Evolutionary conservation across 1,139 yeast species (phyloP), one percentile per base, ranked within the genome.

Genomic region (Tardiomyces blankii): DNA sequence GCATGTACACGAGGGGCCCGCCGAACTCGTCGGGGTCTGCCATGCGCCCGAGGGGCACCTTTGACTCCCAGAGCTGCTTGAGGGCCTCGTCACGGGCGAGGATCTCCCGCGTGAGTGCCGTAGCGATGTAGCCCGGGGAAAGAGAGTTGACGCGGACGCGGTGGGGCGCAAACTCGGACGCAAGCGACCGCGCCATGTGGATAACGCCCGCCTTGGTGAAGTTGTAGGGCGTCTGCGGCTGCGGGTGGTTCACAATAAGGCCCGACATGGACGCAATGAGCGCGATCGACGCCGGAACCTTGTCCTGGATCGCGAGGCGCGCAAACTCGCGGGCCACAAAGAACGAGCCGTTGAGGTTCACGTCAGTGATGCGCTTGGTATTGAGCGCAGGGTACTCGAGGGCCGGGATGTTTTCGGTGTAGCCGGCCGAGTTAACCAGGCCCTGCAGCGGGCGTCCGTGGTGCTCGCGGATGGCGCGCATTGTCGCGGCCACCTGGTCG

Each of bases 201-300:
- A 82, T 76, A 43, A 82, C 86, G 46, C 91, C 95, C 19, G 95
- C 93, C 68, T 85, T 85, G 54, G 91, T 80, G 66, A 85, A 81
- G 67, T 85, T 85, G 70, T 85, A 85, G 18, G 89, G 88, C 43
- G 86, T 80, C 66, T 85, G 95, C 47, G 82, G 77, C 64, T 85
- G 93, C 13, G 95, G 95, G 51, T 78, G 77, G 65, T 85, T 85
- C 52, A 83, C 89, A 57, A 85, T 82, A 53, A 77, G 77, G 35
- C 91, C 95, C 23, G 91, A 82, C 91, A 85, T 85, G 46, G 93
- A 82, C 5, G 91, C 93, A 47, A 88, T 78, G 61, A 85, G 70
- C 52, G 84, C 78, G 51, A 82, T 70, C 9, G 91, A 81, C 21
- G 88, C 94, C 39, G 57, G 59, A 44, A 48, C 52, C 41, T 69